These are phyloP conservation scores for Clavulina sp. DNA, from an alignment of 768 basidiomycete genomes.

Conservation along the genomic window DNA sequence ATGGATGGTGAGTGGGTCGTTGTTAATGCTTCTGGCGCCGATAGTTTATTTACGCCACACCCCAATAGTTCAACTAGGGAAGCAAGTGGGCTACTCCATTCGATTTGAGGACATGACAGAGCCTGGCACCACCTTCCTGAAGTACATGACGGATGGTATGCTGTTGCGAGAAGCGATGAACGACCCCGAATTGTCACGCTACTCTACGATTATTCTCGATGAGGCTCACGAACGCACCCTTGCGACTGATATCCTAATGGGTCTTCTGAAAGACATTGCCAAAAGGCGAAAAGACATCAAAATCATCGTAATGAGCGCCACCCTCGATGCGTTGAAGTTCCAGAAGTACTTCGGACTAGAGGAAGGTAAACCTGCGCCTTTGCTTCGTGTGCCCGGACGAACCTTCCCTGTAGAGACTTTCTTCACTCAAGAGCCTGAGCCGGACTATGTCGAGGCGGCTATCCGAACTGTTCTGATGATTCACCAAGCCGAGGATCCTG, in stretches of 20 bases:
- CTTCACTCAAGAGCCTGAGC: slow-evolving; percentile 82
- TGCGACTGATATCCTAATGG: slow-evolving; percentile 97
- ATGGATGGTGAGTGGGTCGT: slow-evolving; percentile 65
- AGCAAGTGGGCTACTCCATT: slow-evolving; percentile 93
- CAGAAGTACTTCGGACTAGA: slow-evolving; percentile 68
- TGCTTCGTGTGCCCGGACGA: slow-evolving; percentile 83
- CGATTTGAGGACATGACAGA: slow-evolving; percentile 97
- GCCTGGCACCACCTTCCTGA: slow-evolving; percentile 79
- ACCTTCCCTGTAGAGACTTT: slow-evolving; percentile 94
- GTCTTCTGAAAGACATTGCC: slow-evolving; percentile 72
- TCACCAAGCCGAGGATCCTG: slow-evolving; percentile 84
- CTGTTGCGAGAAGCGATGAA: slow-evolving; percentile 85
- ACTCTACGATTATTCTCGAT: slow-evolving; percentile 96
- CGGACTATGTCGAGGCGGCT: slow-evolving; percentile 93
- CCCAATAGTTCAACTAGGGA: slow-evolving; percentile 63
- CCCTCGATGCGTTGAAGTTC: slow-evolving; percentile 91
- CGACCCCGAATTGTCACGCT: slow-evolving; percentile 71
- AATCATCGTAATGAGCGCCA: slow-evolving; percentile 97
- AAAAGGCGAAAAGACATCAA: slow-evolving; percentile 76
- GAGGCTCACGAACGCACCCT: slow-evolving; percentile 98
- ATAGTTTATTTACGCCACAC: slow-evolving; percentile 2
- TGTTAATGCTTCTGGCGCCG: slow-evolving; percentile 6
- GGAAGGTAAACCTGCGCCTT: slow-evolving; percentile 35
- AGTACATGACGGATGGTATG: slow-evolving; percentile 99
- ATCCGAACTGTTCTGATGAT: slow-evolving; percentile 96